Conservation (phyloP, 257 asterid species). For the Solanum dulcamara region DNA sequence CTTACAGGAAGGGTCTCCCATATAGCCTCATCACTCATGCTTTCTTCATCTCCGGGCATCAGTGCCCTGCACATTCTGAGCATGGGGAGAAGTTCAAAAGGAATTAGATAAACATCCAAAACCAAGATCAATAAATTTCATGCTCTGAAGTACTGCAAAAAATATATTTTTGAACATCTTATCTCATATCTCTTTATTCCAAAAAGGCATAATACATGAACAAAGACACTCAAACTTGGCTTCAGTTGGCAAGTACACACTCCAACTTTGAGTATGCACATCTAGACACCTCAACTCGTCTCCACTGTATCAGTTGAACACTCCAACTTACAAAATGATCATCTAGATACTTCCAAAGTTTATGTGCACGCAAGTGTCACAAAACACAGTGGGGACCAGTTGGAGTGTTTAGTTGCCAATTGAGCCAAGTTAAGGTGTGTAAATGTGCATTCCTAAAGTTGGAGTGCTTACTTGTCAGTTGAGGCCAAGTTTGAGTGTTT, state of each 20-base stretch:
- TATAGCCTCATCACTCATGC: slow-evolving; percentile 79
- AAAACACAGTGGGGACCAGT: not conserved
- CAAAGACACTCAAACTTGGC: not conserved
- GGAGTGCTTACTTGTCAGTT: not conserved
- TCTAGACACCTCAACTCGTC: not conserved
- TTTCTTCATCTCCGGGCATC: slow-evolving; percentile 95
- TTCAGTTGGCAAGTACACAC: not conserved
- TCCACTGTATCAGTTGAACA: not conserved
- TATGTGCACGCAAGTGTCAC: not conserved
- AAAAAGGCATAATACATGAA: not conserved
- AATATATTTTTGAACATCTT: not conserved
- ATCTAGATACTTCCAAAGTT: not conserved
- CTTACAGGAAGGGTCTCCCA: slow-evolving; percentile 99
- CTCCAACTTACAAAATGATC: not conserved
- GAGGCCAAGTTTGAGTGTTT: not conserved
- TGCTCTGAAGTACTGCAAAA: not conserved
- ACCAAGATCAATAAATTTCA: not conserved
- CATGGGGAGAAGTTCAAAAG: slow-evolving; percentile 6
- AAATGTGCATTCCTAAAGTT: not conserved
- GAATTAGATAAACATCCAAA: not conserved
- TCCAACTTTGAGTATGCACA: not conserved
- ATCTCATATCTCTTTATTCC: not conserved
- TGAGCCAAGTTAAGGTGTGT: not conserved
- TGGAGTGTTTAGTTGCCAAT: not conserved
- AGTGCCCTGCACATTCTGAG: slow-evolving; percentile 87